Percentiles rank a stretch among this genome's conserved stretches.
Evolutionary conservation across 306 rosid species (phyloP).

Genomic region (Cucurbita pepo): DNA sequence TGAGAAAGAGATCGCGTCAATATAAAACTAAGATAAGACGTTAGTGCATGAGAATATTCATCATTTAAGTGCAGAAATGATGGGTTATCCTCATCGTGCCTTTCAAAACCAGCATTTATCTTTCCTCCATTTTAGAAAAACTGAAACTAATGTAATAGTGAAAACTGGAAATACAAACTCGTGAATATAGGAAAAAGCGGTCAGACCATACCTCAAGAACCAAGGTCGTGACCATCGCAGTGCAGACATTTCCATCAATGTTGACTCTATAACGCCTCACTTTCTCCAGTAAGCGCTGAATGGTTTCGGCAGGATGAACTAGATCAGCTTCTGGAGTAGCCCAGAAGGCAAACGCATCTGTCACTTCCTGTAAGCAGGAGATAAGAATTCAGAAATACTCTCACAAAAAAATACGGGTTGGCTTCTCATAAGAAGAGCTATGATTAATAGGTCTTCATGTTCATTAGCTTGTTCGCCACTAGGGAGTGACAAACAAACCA

Average conservation of each 20-base stretch:
- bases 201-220: background rate
- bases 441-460: background rate
- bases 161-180: background rate
- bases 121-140: background rate
- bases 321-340: conserved; percentile 91
- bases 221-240: conserved; percentile 82
- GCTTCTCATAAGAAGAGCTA: background rate
- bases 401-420: background rate
- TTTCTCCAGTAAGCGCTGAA: conserved; percentile 96
- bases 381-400: background rate
- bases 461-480: background rate
- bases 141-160: background rate
- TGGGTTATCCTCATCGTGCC: background rate
- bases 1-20: background rate
- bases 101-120: background rate
- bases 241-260: conserved; percentile 92
- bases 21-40: background rate
- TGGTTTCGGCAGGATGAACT: conserved; percentile 91
- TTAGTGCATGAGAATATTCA: background rate
- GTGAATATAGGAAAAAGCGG: background rate
- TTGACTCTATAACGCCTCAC: conserved; percentile 90
- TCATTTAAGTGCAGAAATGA: background rate
- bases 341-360: conserved; percentile 66
- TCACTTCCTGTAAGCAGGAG: conserved; percentile 62
- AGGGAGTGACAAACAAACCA: background rate